Conservation (phyloP, 345 rosid species). For the Aurinia saxatilis region DNA sequence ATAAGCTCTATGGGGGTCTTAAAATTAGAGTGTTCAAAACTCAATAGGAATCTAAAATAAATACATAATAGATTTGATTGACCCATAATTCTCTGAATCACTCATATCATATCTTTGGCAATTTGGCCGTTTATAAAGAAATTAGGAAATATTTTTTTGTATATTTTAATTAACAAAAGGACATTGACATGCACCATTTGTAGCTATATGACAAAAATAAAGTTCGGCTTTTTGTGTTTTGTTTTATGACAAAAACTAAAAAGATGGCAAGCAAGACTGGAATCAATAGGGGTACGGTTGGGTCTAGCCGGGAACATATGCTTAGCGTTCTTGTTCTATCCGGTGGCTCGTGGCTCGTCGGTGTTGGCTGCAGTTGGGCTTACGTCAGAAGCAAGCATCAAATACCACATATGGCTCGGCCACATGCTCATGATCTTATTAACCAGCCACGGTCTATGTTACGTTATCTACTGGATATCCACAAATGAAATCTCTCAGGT, state of each 20-base stretch:
- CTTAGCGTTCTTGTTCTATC: constrained; percentile 52
- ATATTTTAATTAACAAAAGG: not conserved
- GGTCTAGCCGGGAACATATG: constrained; percentile 54
- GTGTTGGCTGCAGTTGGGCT: constrained; percentile 54
- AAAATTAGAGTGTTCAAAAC: not conserved
- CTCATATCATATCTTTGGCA: constrained; percentile 1
- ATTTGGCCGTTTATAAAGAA: not conserved
- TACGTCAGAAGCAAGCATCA: constrained; percentile 67
- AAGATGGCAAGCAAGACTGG: constrained; percentile 54
- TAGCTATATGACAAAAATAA: not conserved
- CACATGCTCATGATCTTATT: constrained; percentile 49
- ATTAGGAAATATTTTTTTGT: not conserved
- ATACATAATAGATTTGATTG: not conserved
- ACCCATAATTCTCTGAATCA: constrained; percentile 10
- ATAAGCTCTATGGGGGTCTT: not conserved
- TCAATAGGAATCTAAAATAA: not conserved
- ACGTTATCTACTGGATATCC: constrained; percentile 32
- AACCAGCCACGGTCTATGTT: constrained; percentile 54
- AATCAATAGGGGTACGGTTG: constrained; percentile 18
- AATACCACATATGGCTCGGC: constrained; percentile 78
- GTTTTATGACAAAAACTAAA: not conserved
- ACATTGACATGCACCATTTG: not conserved
- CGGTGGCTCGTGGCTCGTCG: constrained; percentile 71
- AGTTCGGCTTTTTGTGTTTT: not conserved
- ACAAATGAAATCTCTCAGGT: constrained; percentile 36